Evolutionary conservation across 306 rosid species (phyloP).

Genomic region (Sicyos edulis): DNA sequence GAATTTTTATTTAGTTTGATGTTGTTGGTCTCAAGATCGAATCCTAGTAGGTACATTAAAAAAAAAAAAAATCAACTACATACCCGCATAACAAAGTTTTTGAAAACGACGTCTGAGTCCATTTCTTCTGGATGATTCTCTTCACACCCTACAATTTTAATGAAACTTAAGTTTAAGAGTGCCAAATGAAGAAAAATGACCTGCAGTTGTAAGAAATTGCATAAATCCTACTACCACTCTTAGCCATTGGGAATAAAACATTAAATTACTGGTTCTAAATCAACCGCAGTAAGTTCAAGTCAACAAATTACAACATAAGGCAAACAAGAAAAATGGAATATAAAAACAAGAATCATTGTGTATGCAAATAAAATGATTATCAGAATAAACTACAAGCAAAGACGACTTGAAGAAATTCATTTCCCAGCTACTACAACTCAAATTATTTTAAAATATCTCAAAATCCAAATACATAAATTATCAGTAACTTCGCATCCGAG

Average conservation of each 20-base stretch:
- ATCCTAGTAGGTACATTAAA: no score
- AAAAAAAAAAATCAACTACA: no score
- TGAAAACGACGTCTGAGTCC: conserved; percentile 65
- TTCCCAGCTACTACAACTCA: background rate
- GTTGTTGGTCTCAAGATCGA: no score
- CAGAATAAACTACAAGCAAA: background rate
- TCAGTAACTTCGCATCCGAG: background rate
- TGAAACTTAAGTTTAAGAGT: background rate
- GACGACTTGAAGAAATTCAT: background rate
- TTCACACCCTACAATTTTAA: conserved; percentile 63
- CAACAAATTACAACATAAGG: background rate
- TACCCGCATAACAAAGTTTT: conserved; percentile 80
- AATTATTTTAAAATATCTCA: background rate
- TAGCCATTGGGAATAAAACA: background rate
- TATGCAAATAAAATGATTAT: background rate
- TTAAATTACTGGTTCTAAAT: background rate
- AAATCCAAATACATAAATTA: background rate
- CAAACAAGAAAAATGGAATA: background rate
- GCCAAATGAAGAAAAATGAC: background rate
- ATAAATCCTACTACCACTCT: background rate
- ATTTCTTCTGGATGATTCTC: conserved; percentile 72
- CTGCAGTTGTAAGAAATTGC: background rate
- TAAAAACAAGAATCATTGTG: background rate
- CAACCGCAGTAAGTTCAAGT: background rate
- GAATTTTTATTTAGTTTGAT: no score